Evolutionary conservation across 352 stramenopile species (phyloP), one percentile per base, ranked within the genome.

Genomic region (Phytopythium vexans): DNA sequence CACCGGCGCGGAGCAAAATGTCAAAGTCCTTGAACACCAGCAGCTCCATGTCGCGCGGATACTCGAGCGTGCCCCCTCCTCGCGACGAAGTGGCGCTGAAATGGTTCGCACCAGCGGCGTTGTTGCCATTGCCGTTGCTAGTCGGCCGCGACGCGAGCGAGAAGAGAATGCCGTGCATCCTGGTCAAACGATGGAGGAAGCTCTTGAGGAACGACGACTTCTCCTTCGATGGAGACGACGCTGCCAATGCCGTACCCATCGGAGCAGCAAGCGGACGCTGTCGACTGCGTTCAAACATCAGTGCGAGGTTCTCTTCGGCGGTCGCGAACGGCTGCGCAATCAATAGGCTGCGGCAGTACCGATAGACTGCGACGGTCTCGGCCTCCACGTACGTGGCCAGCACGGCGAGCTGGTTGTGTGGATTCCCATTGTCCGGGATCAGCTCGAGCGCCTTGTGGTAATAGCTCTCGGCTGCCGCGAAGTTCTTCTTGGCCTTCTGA

Each of bases 321-420:
- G 88, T 96, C 16, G 77, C 71, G 56, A 97, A 97, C 14, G 89
- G 89, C 63, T 89, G 76, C 12, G 74, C 64, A 39, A 90, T 89
- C 39, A 96, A 57, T 40, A 96, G 60, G 60, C 80, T 94, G 53
- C 88, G 81, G 56, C 85, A 95, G 66, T 97, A 97, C 16, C 86
- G 78, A 50, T 96, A 97, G 27, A 97, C 86, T 0, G 89, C 88
- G 27, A 96, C 87, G 4, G 85, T 95, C 70, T 97, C 89, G 4
- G 88, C 83, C 34, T 96, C 88, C 8, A 92, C 84, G 47, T 94
- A 94, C 14, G 84, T 94, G 16, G 84, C 84, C 7, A 94, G 60
- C 54, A 94, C 84, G 1, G 84, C 84, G 41, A 94, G 66, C 49
- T 94, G 84, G 58, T 94, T 94, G 71, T 92, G 82, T 36, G 84